Evolutionary conservation across 805 yeast species (phyloP).

Genomic region (Sugiyamaella qingdaonensis): DNA sequence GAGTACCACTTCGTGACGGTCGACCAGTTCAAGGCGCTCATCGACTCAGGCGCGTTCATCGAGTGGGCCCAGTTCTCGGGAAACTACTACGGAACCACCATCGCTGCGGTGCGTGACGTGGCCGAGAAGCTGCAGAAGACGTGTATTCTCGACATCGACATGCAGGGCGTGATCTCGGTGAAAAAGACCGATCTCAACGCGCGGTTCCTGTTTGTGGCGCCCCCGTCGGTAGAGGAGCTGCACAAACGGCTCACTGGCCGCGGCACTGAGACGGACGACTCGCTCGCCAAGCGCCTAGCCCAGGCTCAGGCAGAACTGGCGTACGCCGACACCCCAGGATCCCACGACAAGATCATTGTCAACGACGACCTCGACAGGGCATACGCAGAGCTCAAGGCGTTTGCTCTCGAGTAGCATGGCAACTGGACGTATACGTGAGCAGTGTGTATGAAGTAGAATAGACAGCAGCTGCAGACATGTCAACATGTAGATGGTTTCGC

Average conservation of each 20-base stretch:
- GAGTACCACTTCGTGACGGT: conserved; percentile 86
- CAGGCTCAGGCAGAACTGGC: conserved; percentile 90
- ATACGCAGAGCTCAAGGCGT: conserved; percentile 71
- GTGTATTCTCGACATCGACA: conserved; percentile 94
- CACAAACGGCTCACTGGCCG: conserved; percentile 73
- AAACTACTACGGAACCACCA: conserved; percentile 92
- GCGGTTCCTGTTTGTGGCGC: conserved; percentile 80
- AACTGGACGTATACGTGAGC: no score
- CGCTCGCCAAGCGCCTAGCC: conserved; percentile 72
- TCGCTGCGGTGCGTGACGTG: conserved; percentile 78
- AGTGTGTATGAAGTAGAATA: no score
- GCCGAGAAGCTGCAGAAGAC: conserved; percentile 53
- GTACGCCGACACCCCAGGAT: conserved; percentile 76
- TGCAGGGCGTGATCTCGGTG: conserved; percentile 97
- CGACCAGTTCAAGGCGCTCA: conserved; percentile 72
- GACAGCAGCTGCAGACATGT: no score
- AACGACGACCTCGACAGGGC: conserved; percentile 92
- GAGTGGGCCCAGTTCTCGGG: conserved; percentile 99
- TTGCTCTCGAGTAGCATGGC: conserved; percentile 28
- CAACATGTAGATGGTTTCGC: no score
- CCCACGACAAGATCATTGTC: conserved; percentile 83
- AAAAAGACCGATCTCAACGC: conserved; percentile 81
- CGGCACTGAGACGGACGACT: conserved; percentile 92
- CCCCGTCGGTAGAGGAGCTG: conserved; percentile 83
- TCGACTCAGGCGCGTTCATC: conserved; percentile 71